Conservation (phyloP, 2,329 filamentous ascomycete species). For the Akanthomyces muscarius region DNA sequence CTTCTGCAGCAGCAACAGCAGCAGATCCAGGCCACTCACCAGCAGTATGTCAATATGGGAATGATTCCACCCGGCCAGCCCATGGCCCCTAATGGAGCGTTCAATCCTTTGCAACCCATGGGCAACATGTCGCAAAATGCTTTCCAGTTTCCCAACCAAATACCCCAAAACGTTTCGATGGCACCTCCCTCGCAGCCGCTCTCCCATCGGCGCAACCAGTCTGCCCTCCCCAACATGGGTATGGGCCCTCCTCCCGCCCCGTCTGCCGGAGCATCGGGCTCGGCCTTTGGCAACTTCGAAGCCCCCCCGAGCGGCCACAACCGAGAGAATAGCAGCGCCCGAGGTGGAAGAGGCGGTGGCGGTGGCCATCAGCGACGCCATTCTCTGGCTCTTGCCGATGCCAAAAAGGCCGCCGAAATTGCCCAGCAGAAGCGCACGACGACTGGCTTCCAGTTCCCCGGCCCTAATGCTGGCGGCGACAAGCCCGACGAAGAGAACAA, state of each 20-base stretch:
- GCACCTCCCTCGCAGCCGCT: conserved; percentile 72
- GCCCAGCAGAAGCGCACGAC: conserved; percentile 96
- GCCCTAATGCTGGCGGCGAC: conserved; percentile 64
- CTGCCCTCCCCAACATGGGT: conserved; percentile 86
- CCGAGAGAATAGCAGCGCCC: conserved; percentile 59
- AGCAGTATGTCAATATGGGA: conserved; percentile 97
- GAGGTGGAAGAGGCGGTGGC: conserved; percentile 41
- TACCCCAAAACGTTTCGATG: conserved; percentile 69
- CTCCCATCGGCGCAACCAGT: conserved; percentile 96
- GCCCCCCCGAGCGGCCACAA: conserved; percentile 52
- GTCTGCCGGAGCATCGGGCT: conserved; percentile 81
- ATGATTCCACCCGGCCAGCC: conserved; percentile 82
- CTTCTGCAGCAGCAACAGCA: conserved; percentile 96
- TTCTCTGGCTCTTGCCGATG: conserved; percentile 89
- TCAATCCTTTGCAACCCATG: conserved; percentile 78
- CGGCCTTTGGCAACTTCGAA: conserved; percentile 74
- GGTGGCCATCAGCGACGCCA: conserved; percentile 89
- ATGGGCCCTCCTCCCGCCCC: conserved; percentile 88
- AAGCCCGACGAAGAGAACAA: conserved; percentile 51
- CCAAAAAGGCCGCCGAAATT: conserved; percentile 94
- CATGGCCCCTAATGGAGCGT: conserved; percentile 65
- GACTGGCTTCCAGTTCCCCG: conserved; percentile 90
- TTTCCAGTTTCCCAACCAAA: conserved; percentile 84
- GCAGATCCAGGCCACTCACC: conserved; percentile 91
- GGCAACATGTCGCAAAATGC: conserved; percentile 73